These are phyloP conservation scores for Beauveria sp. DNA, from an alignment of 2,329 filamentous ascomycete species.

Conservation along the genomic window DNA sequence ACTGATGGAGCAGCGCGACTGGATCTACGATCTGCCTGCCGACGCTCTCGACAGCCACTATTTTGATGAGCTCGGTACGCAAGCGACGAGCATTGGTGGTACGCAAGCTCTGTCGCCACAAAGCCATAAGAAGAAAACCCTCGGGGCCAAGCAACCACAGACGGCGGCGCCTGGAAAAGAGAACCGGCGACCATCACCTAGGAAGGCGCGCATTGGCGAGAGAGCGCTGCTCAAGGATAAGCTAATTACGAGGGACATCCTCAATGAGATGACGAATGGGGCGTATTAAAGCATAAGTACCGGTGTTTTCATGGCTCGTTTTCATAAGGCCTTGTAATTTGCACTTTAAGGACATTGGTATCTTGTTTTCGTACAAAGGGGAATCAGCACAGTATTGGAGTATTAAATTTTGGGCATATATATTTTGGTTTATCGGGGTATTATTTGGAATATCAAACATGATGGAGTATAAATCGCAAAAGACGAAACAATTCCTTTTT, in stretches of 20 bases:
- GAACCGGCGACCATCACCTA: slow-evolving; percentile 42
- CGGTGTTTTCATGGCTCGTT: slow-evolving; percentile 4
- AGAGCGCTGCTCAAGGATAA: slow-evolving; percentile 57
- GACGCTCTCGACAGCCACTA: slow-evolving; percentile 59
- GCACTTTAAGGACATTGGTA: not conserved
- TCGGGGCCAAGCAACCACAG: slow-evolving; percentile 12
- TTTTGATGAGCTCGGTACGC: slow-evolving; percentile 53
- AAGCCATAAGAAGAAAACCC: slow-evolving; percentile 18
- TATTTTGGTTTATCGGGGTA: slow-evolving; percentile 2
- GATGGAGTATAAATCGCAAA: not conserved
- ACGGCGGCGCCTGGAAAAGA: slow-evolving; percentile 30
- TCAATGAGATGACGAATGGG: slow-evolving; percentile 59
- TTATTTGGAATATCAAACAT: slow-evolving; percentile 10
- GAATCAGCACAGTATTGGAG: slow-evolving; percentile 10
- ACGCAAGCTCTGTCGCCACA: slow-evolving; percentile 21
- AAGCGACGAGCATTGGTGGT: slow-evolving; percentile 26
- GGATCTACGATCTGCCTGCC: slow-evolving; percentile 66
- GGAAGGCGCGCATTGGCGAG: slow-evolving; percentile 50
- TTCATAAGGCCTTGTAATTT: not conserved
- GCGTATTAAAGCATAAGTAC: slow-evolving; percentile 24
- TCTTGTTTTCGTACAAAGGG: not conserved
- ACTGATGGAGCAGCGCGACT: slow-evolving; percentile 69
- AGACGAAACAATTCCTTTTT: not conserved
- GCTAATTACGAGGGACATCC: slow-evolving; percentile 65
- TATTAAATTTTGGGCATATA: slow-evolving; percentile 11